phyloP scores from a whole-genome alignment of 768 basidiomycete genomes.

The Nidularia pulvinata region DNA sequence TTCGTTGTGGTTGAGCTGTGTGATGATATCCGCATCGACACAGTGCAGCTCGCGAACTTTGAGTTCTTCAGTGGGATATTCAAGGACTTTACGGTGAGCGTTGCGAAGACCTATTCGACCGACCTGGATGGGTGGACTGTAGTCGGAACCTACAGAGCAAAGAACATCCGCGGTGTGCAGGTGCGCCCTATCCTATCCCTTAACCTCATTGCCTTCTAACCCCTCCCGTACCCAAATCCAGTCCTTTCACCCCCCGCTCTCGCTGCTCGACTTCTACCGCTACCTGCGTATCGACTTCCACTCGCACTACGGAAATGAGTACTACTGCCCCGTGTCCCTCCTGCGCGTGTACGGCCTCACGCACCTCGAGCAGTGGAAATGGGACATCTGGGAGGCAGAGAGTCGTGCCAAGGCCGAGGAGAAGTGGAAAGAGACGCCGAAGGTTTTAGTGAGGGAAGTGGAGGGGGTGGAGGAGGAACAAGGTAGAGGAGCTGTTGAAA shows the following conservation, averaged over 20 bases:
- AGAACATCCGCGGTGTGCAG: conserved; percentile 91
- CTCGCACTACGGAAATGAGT: conserved; percentile 93
- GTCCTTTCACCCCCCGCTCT: conserved; percentile 79
- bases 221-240: conserved; percentile 16
- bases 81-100: conserved; percentile 87
- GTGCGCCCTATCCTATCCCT: conserved; percentile 36
- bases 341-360: conserved; percentile 95
- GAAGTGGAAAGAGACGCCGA: not conserved
- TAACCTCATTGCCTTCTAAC: no score
- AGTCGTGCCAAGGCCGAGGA: conserved; percentile 36
- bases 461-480: not conserved
- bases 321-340: conserved; percentile 93
- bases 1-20: conserved; percentile 96
- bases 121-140: conserved; percentile 64
- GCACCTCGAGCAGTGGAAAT: conserved; percentile 95
- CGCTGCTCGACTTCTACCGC: conserved; percentile 84
- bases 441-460: not conserved
- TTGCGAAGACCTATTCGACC: conserved; percentile 76
- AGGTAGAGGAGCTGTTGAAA: not conserved
- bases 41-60: conserved; percentile 94
- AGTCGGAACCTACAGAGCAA: conserved; percentile 82
- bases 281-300: conserved; percentile 94
- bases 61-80: conserved; percentile 99
- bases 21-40: conserved; percentile 97
- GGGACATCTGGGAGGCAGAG: conserved; percentile 82